Conservation (phyloP, 202 grass and related monocot genomes). For the Eragrostis tef region DNA sequence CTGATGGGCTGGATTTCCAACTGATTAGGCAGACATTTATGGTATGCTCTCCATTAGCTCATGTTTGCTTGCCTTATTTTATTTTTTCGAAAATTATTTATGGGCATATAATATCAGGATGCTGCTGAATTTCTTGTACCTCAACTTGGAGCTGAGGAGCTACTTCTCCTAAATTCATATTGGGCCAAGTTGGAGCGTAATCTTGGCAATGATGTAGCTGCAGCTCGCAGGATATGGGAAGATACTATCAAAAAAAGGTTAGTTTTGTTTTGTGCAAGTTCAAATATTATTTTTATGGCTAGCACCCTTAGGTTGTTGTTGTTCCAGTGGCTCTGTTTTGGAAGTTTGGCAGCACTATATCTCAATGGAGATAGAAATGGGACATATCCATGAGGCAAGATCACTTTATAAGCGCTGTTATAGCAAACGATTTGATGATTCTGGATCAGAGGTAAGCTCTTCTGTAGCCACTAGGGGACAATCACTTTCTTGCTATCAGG, state of each 20-base stretch:
- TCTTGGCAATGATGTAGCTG: conserved; percentile 73
- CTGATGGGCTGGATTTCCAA: conserved; percentile 70
- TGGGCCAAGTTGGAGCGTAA: conserved; percentile 81
- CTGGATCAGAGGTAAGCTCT: conserved; percentile 87
- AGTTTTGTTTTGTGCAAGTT: conserved; percentile 41
- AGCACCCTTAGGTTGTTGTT: conserved; percentile 43
- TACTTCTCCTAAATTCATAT: conserved; percentile 71
- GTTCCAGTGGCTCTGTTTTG: conserved; percentile 74
- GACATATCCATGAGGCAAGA: conserved; percentile 75
- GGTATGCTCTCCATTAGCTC: conserved; percentile 46
- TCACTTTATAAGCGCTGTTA: conserved; percentile 94
- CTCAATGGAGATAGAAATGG: conserved; percentile 75
- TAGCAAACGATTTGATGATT: conserved; percentile 75
- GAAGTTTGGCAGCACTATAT: conserved; percentile 85
- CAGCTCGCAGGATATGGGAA: conserved; percentile 89
- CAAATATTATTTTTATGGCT: background rate
- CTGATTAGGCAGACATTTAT: conserved; percentile 82
- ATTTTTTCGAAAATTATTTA: conserved; percentile 39
- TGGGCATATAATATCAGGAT: conserved; percentile 58
- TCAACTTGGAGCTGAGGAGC: conserved; percentile 65
- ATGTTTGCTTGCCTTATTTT: conserved; percentile 13
- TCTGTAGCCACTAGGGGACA: conserved; percentile 1
- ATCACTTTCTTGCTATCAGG: conserved; percentile 7
- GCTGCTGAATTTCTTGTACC: conserved; percentile 69
- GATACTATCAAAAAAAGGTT: conserved; percentile 83